Conservation (phyloP, 768 basidiomycete genomes). For the Kwoniella dejecticola region DNA sequence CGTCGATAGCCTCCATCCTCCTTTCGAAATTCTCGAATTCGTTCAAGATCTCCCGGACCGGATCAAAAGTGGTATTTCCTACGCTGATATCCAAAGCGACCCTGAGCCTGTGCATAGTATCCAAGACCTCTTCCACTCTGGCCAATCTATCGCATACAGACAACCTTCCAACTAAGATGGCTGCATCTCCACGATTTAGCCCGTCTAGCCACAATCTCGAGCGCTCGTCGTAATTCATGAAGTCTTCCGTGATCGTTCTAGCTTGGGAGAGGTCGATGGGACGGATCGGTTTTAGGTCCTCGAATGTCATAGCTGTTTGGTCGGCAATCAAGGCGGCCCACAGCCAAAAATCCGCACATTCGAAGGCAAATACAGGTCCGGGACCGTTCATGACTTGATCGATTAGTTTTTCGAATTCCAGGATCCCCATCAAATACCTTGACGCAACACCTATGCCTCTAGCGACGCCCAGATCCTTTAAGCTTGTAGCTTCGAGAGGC, state of each 20-base stretch:
- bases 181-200: conserved; percentile 5
- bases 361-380: conserved; percentile 10
- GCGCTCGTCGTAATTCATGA: conserved; percentile 22
- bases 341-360: conserved; percentile 29
- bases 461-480: conserved; percentile 30
- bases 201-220: conserved; percentile 26
- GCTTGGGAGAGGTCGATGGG: conserved; percentile 26
- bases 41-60: conserved; percentile 23
- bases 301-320: conserved; percentile 30
- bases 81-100: conserved; percentile 27
- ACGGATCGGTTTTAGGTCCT: conserved; percentile 23
- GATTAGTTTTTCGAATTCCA: conserved; percentile 24
- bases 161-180: conserved; percentile 33
- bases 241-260: conserved; percentile 14
- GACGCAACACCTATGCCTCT: conserved; percentile 25
- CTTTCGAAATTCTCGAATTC: conserved; percentile 30
- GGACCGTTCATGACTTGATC: conserved; percentile 2
- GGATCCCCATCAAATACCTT: background rate
- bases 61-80: conserved; percentile 26
- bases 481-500: conserved; percentile 23
- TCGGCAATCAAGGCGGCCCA: conserved; percentile 19
- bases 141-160: conserved; percentile 33
- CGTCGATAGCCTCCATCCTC: conserved; percentile 31
- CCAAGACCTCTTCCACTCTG: conserved; percentile 32
- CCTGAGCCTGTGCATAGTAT: conserved; percentile 25